Conservation (phyloP, 192 early-diverging fungal genomes). For the Gorgonomyces haynaldii region DNA sequence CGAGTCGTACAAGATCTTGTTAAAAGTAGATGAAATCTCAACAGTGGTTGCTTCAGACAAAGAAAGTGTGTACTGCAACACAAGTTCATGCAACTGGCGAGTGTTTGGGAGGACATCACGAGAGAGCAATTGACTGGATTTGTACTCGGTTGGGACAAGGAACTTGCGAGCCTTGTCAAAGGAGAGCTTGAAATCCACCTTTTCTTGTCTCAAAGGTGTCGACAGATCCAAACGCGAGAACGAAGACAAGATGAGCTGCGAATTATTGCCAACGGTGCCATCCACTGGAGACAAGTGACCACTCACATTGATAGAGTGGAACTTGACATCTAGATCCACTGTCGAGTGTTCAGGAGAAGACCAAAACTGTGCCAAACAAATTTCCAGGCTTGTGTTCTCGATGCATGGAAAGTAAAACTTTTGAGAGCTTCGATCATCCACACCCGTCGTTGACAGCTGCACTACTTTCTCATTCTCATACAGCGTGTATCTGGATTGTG, state of each 20-base stretch:
- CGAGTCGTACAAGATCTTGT: conserved; percentile 64
- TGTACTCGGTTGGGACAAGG: conserved; percentile 52
- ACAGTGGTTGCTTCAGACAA: conserved; percentile 41
- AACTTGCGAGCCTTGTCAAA: conserved; percentile 48
- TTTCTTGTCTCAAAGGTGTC: no score
- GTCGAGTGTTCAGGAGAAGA: conserved; percentile 24
- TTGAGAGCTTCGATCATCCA: conserved; percentile 47
- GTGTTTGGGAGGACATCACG: conserved; percentile 68
- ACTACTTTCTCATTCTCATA: conserved; percentile 48
- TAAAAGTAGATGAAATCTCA: conserved; percentile 33
- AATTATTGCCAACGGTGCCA: conserved; percentile 18
- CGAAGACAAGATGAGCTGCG: conserved; percentile 23
- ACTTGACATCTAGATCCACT: conserved; percentile 19
- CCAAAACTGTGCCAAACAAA: conserved; percentile 86
- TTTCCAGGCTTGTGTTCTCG: conserved; percentile 64
- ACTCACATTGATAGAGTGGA: conserved; percentile 8
- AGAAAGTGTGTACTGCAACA: conserved; percentile 63
- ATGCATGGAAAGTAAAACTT: conserved; percentile 46
- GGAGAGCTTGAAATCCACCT: no score
- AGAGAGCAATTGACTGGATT: conserved; percentile 53
- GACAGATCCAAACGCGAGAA: no score
- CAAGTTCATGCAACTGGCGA: conserved; percentile 55
- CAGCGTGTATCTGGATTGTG: conserved; percentile 46
- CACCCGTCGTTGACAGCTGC: conserved; percentile 45
- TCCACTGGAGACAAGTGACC: no score